phyloP scores from a whole-genome alignment of 352 stramenopile species.

The Globisporangium paroecandrum region DNA sequence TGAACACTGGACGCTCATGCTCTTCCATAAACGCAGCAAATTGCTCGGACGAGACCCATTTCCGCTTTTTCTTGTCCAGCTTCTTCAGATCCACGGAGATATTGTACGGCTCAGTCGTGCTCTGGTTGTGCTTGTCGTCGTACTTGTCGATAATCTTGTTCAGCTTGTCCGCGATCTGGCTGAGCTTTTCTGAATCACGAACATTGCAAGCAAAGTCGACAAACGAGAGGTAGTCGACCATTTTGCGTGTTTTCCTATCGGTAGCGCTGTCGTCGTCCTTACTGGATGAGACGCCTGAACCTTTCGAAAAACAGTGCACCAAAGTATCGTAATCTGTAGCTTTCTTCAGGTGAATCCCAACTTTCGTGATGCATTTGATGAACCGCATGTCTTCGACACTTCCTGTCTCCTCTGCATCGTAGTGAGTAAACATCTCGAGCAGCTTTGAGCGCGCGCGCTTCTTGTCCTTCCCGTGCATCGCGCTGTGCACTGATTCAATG shows the following conservation, averaged over 20 bases:
- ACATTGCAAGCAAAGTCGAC: slow-evolving; percentile 68
- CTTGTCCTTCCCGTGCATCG: slow-evolving; percentile 40
- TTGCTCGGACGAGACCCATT: slow-evolving; percentile 46
- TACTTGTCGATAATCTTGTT: slow-evolving; percentile 45
- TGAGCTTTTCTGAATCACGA: slow-evolving; percentile 58
- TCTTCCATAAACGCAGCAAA: slow-evolving; percentile 28
- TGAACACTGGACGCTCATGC: slow-evolving; percentile 36
- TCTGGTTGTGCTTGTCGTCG: slow-evolving; percentile 46
- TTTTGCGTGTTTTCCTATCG: slow-evolving; percentile 15
- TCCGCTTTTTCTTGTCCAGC: slow-evolving; percentile 52
- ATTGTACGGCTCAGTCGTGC: slow-evolving; percentile 37
- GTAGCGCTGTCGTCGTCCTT: slow-evolving; percentile 8
- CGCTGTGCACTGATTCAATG: slow-evolving; percentile 52
- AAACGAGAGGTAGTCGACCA: slow-evolving; percentile 57
- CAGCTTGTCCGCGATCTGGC: slow-evolving; percentile 44
- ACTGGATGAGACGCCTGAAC: not conserved
- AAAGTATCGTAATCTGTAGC: slow-evolving; percentile 33
- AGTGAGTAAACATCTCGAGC: slow-evolving; percentile 46
- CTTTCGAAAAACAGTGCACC: slow-evolving; percentile 36
- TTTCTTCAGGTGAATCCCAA: slow-evolving; percentile 45
- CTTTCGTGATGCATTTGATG: slow-evolving; percentile 54
- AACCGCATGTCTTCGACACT: slow-evolving; percentile 40
- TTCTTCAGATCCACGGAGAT: slow-evolving; percentile 40
- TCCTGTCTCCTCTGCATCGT: slow-evolving; percentile 38
- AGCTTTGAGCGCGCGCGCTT: slow-evolving; percentile 39